These are phyloP conservation scores for Klebsormidium nitens DNA, from an alignment of 139 green algal species.

Conservation along the genomic window DNA sequence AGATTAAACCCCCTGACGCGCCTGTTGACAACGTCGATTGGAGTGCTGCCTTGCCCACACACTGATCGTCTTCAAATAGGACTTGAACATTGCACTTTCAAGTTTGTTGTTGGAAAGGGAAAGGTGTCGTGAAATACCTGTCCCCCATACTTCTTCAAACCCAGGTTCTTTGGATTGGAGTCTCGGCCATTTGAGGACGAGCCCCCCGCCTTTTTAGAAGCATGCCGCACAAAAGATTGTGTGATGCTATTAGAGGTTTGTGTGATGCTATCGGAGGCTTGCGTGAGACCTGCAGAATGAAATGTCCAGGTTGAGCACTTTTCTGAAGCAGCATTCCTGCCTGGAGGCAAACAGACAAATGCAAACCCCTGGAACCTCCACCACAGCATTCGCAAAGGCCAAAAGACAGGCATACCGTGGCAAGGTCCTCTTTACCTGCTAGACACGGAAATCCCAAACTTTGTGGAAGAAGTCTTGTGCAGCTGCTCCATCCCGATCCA, in stretches of 20 bases:
- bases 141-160: conserved; percentile 78
- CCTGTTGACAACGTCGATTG: background rate
- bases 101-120: too few relatives aligned
- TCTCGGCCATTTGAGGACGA: conserved; percentile 77
- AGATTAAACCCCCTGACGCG: background rate
- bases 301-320: background rate
- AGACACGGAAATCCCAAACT: too few relatives aligned
- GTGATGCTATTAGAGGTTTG: background rate
- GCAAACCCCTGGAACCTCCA: too few relatives aligned
- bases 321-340: background rate
- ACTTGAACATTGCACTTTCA: background rate
- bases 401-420: too few relatives aligned
- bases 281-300: background rate
- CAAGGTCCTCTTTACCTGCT: too few relatives aligned
- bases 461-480: too few relatives aligned
- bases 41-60: background rate
- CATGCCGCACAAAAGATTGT: conserved; percentile 24
- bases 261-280: background rate
- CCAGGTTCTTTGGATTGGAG: conserved; percentile 79
- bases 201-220: conserved; percentile 74
- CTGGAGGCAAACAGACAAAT: too few relatives aligned
- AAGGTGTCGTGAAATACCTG: conserved; percentile 46
- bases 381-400: too few relatives aligned
- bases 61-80: background rate
- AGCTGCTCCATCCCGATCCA: too few relatives aligned